Evolutionary conservation across 257 asterid genomes (phyloP), one percentile per base, ranked within the genome.

Genomic region (Lavandula angustifolia): DNA sequence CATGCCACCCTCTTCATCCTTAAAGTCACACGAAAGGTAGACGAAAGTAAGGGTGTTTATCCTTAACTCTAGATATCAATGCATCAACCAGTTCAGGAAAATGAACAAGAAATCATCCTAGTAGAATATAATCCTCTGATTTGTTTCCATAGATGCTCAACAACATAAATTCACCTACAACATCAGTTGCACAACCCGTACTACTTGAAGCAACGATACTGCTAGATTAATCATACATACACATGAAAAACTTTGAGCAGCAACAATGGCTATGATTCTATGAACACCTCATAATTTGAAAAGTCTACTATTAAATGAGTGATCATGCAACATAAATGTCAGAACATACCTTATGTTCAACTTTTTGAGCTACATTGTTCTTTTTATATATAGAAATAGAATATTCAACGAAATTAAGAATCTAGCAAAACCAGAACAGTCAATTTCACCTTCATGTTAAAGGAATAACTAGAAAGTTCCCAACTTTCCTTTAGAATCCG

Each of bases 1-100:
- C 75, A 74, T 33, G 76, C 35, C 9, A 81, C 42, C 76, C 85
- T 75, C 74, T 76, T 82, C 87, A 82, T 82, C 62, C 62, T 81
- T 74, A 49, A 62, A 59, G 9, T 29, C 17, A 35, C 61, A 63
- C 3, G 48, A 5, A 66, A 66, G 11, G 10, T 7, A 37, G 18
- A 46, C 64, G 27, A 54, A 43, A 54, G 32, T 69, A 58, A 72
- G 51, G 62, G 8, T 12, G 35, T 2, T 34, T 48, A 52, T 47
- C 64, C 53, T 56, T 54, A 37, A 44, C 51, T 9, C 27, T 35
- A 29, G 38, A 54, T 17, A 27, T 18, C 48, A 63, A 3, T 8
- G 49, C 43, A 17, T 42, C 34, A 33, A 55, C 27, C 29, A 38
- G 6, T 34, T 32, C 37, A 48, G 2, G 11, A 54, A 52, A 46